Evolutionary conservation across 73 alveolate genomes (phyloP).

Genomic region (Halteria grandinella): DNA sequence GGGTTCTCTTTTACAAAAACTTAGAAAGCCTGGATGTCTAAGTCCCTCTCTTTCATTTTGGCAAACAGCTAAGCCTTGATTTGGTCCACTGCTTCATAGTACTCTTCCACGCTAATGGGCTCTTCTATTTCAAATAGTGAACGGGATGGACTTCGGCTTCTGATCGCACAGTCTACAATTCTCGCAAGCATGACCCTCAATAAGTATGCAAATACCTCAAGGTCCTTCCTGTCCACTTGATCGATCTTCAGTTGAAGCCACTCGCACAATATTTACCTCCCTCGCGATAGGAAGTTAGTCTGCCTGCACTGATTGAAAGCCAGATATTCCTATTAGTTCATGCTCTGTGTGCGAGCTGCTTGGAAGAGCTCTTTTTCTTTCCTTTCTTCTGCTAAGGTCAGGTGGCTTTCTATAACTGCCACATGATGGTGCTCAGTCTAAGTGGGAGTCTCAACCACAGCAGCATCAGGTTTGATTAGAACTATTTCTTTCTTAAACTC

Average conservation of each 20-base stretch:
- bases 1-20: constrained; percentile 10
- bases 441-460: too few species aligned
- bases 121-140: background rate
- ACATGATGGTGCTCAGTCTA: too few species aligned
- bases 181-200: constrained; percentile 14
- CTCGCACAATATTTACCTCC: constrained; percentile 27
- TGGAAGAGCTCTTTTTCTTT: constrained; percentile 16
- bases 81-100: constrained; percentile 13
- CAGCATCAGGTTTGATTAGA: too few species aligned
- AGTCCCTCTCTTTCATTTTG: constrained; percentile 3
- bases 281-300: constrained; percentile 36
- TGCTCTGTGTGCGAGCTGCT: background rate
- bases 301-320: constrained; percentile 37
- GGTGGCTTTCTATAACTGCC: too few species aligned
- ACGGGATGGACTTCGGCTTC: background rate
- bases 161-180: constrained; percentile 38
- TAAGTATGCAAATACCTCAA: constrained; percentile 31
- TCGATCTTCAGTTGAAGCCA: constrained; percentile 31
- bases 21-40: constrained; percentile 9
- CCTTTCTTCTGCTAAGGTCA: constrained; percentile 6
- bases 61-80: background rate
- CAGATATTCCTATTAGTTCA: constrained; percentile 45
- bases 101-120: constrained; percentile 5
- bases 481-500: too few species aligned
- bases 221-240: constrained; percentile 21